Base-by-base conservation (phyloP, 345 rosid genomes). In the Geranium brycei region DNA sequence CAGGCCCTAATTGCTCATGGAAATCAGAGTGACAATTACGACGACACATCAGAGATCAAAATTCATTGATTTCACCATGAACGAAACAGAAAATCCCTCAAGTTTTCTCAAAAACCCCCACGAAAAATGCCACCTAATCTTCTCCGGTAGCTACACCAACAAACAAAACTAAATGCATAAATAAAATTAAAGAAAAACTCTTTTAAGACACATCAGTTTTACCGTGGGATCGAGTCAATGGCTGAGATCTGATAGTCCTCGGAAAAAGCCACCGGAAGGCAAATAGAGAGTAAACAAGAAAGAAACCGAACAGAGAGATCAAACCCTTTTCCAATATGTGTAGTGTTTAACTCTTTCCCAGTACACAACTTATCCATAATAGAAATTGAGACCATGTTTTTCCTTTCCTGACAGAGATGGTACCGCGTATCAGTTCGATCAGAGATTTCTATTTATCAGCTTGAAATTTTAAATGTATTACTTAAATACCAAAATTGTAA, bases 61-160 rank as follows among this genome's bases (percentile, higher is more conserved):
- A 38, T 38, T 10, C 47, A 38, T 2, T 23, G 28, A 23, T 23
- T 23, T 23, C 28, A 23, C 28, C 28, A 23, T 23, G 28, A 23
- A 15, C 31, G 61, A 53, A 71, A 69, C 51, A 47, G 68, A 64
- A 77, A 79, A 74, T 71, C 78, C 70, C 65, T 30, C 58, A 57
- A 58, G 72, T 75, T 72, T 72, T 71, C 65, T 53, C 69, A 63
- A 62, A 59, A 60, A 71, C 65, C 75, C 64, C 76, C 79, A 68
- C 31, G 59, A 68, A 78, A 47, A 74, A 75, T 69, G 79, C 84
- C 79, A 69, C 67, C 69, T 77, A 73, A 68, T 65, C 58, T 78
- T 76, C 70, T 77, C 69, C 68, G 31, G 74, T 74, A 72, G 72
- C 73, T 64, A 57, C 41, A 55, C 64, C 66, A 56, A 62, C 11